These are phyloP conservation scores for Candida ovalis DNA, from an alignment of 805 yeast genomes.

Conservation along the genomic window DNA sequence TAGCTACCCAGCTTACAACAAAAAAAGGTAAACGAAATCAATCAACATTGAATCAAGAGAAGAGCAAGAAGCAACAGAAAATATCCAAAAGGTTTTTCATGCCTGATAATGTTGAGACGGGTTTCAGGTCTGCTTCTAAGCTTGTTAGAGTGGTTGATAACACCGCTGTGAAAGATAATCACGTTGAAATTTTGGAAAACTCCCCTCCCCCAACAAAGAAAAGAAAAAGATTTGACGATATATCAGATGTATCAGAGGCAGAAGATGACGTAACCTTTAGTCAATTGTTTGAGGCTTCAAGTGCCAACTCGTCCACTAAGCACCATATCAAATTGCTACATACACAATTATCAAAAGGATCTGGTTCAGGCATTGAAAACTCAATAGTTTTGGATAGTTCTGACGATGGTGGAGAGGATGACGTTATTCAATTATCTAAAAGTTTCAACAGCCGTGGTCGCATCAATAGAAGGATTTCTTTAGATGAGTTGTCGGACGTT, in stretches of 20 bases:
- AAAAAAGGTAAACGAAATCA: slow-evolving; percentile 35
- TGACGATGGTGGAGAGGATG: slow-evolving; percentile 13
- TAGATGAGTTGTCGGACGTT: too few relatives aligned
- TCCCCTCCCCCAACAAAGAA: slow-evolving; percentile 3
- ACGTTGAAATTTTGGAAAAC: slow-evolving; percentile 4
- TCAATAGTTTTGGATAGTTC: slow-evolving; percentile 11
- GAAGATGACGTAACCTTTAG: slow-evolving; percentile 17
- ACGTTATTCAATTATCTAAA: neutral
- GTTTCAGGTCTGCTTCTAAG: slow-evolving; percentile 51
- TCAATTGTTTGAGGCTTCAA: slow-evolving; percentile 15
- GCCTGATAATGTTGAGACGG: slow-evolving; percentile 71
- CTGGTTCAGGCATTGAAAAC: slow-evolving; percentile 3
- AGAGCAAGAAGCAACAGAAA: slow-evolving; percentile 11
- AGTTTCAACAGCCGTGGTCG: too few relatives aligned
- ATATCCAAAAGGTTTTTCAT: slow-evolving; percentile 50
- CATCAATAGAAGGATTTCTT: too few relatives aligned
- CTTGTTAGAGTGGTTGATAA: slow-evolving; percentile 33
- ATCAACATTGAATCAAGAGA: slow-evolving; percentile 8
- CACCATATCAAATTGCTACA: neutral
- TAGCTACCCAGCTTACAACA: slow-evolving; percentile 64
- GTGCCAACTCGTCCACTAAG: slow-evolving; percentile 1
- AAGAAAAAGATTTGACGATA: slow-evolving; percentile 9
- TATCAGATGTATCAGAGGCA: slow-evolving; percentile 15
- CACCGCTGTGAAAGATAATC: slow-evolving; percentile 7
- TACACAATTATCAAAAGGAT: neutral